phyloP scores from a whole-genome alignment of 768 basidiomycete species.

The Lepiota venenata region DNA sequence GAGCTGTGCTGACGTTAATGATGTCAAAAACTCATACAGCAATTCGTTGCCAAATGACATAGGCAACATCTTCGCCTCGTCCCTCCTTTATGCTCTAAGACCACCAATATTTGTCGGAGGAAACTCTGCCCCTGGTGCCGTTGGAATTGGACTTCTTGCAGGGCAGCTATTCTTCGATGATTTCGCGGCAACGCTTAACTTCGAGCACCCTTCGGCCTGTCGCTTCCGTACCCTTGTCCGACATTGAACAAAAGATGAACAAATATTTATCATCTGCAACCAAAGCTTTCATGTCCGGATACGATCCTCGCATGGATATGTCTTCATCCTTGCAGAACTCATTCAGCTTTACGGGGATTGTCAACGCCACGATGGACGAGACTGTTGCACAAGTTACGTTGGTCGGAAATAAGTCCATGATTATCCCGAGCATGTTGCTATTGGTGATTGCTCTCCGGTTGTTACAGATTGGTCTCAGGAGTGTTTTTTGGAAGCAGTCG shows the following conservation, averaged over 20 bases:
- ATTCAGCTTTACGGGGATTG: not conserved
- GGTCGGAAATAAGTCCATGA: conserved; percentile 4
- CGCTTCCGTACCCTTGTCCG: not conserved
- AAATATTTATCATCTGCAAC: not conserved
- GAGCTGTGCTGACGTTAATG: not conserved
- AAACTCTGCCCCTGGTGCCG: not conserved
- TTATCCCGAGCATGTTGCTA: conserved; percentile 1
- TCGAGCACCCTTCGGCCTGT: not conserved
- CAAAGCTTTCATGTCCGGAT: not conserved
- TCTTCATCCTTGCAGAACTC: not conserved
- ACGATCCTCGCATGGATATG: not conserved
- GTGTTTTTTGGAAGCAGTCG: conserved; percentile 7
- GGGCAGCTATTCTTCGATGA: conserved; percentile 5
- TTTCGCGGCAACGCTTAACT: not conserved
- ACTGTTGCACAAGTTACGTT: conserved; percentile 1
- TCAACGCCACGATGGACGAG: not conserved
- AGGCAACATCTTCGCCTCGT: not conserved
- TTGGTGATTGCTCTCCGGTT: conserved; percentile 1
- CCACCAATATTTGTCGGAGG: not conserved
- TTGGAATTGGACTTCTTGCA: conserved; percentile 1
- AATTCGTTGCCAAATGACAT: not conserved
- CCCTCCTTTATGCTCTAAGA: conserved; percentile 1
- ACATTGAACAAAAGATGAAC: not conserved
- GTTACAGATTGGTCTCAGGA: conserved; percentile 1
- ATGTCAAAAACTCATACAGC: not conserved